These are phyloP conservation scores for Didymellaceae sp. DNA, from an alignment of 2,329 filamentous ascomycete genomes.

Conservation along the genomic window DNA sequence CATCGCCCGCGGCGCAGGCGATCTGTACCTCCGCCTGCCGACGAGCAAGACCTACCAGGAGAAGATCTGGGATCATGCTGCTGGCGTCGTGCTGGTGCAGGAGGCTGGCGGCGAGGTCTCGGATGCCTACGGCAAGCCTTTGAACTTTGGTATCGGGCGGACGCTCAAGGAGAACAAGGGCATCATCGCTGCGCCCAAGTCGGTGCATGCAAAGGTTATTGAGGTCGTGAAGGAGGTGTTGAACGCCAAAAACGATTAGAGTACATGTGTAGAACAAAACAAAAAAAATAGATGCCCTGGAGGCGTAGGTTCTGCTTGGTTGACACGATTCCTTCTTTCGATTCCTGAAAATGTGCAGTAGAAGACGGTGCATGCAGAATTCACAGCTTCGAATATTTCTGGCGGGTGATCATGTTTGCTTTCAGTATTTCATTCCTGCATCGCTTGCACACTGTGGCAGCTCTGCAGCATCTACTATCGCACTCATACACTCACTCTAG, in stretches of 20 bases:
- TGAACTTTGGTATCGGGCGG: constrained; percentile 87
- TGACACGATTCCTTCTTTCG: no score
- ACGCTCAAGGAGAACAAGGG: constrained; percentile 92
- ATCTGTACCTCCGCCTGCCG: constrained; percentile 91
- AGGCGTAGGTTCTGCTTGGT: no score
- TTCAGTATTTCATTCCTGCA: background rate
- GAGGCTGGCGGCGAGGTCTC: constrained; percentile 94
- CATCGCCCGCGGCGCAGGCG: constrained; percentile 90
- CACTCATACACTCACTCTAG: no score
- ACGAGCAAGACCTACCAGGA: constrained; percentile 88
- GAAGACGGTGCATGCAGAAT: no score
- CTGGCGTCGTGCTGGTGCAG: constrained; percentile 89
- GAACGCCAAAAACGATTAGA: constrained; percentile 37
- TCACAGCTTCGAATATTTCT: no score
- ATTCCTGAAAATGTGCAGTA: no score
- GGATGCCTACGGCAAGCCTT: constrained; percentile 80
- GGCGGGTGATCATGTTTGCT: background rate
- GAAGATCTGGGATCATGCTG: constrained; percentile 99
- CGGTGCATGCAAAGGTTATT: constrained; percentile 77
- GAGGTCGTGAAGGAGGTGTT: constrained; percentile 83
- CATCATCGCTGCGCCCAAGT: constrained; percentile 83
- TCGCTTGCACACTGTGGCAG: no score
- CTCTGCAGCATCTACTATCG: no score
- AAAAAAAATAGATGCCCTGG: no score
- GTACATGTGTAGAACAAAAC: background rate